Conservation (phyloP, 1,284 basidiomycete species). For the Cutaneotrichosporon dermatis region DNA sequence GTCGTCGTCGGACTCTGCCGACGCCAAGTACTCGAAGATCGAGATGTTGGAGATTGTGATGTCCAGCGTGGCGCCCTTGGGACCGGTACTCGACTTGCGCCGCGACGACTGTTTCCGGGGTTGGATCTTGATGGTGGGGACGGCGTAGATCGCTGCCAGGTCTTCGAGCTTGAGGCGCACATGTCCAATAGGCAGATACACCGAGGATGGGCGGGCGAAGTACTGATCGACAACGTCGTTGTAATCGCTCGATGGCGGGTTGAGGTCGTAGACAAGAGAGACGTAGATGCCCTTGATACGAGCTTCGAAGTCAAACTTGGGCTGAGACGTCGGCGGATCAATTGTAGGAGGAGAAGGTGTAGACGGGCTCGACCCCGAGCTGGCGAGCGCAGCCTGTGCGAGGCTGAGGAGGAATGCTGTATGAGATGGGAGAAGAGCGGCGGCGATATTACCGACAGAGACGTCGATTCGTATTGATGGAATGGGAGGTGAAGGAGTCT, state of each 20-base stretch:
- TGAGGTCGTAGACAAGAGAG: conserved; percentile 34
- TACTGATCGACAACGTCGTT: conserved; percentile 16
- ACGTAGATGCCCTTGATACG: conserved; percentile 31
- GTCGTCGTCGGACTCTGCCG: conserved; percentile 12
- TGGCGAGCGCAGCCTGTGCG: conserved; percentile 7
- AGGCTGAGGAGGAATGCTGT: conserved; percentile 26
- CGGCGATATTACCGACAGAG: conserved; percentile 27
- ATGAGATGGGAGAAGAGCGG: conserved; percentile 30
- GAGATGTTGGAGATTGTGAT: conserved; percentile 28
- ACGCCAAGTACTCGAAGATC: conserved; percentile 38
- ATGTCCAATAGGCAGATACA: conserved; percentile 36
- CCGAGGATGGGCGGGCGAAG: conserved; percentile 33
- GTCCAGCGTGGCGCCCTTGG: conserved; percentile 17
- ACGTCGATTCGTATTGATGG: conserved; percentile 26
- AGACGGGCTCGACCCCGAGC: neutral
- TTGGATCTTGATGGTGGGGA: conserved; percentile 5
- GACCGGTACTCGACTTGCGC: conserved; percentile 5
- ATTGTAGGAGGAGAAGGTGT: neutral
- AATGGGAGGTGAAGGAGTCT: conserved; percentile 4
- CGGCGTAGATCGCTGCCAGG: conserved; percentile 22
- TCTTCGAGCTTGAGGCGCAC: conserved; percentile 39
- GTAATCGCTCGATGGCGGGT: conserved; percentile 2
- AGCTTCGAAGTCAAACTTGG: conserved; percentile 21
- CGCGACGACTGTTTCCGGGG: conserved; percentile 6
- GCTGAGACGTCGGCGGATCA: conserved; percentile 2